Evolutionary conservation across 441 rosid genomes (phyloP), one percentile per base, ranked within the genome.

Genomic region (Populus hybrid): DNA sequence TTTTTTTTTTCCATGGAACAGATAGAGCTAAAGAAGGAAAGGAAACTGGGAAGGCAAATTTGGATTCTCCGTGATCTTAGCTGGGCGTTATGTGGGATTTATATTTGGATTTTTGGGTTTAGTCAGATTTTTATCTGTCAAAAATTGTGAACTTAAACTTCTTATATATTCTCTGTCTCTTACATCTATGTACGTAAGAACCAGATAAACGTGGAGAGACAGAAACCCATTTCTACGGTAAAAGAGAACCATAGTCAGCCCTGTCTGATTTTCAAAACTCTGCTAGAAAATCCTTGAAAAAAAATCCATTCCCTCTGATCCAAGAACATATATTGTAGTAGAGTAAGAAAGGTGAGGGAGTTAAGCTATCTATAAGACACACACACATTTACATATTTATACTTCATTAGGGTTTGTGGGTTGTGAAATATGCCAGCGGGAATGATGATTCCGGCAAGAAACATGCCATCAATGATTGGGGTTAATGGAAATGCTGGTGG

Each of bases 391-490:
- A 10, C 11, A 70, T 70, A 70, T 70, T 36, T 8, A 35, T 34
- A 40, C 5, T 10, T 20, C 18, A 75, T 64, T 80, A 69, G 84
- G 85, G 82, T 78, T 86, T 75, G 70, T 71, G 76, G 77, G 73
- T 42, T 66, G 70, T 36, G 42, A 81, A 82, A 78, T 78, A 88
- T 91, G 91, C 89, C 87, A 35, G 89, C 88, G 76, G 93, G 91
- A 69, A 80, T 85, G 50, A 86, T 90, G 90, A 83, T 88, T 84
- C 91, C 92, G 79, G 88, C 88, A 0, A 87, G 89, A 86, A 85
- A 85, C 81, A 82, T 86, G 90, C 82, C 93, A 10, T 78, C 91
- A 8, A 53, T 85, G 89, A 81, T 86, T 38, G 84, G 86, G n/a
- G 76, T 83, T 38, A 82, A 82, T 82, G 82, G 89, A 7, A 80